A percentile compares a stretch with the other conserved stretches of the same genome.
These are phyloP conservation scores for Vaccinium corymbosum DNA, from an alignment of 148 eudicot genomes.

Conservation along the genomic window DNA sequence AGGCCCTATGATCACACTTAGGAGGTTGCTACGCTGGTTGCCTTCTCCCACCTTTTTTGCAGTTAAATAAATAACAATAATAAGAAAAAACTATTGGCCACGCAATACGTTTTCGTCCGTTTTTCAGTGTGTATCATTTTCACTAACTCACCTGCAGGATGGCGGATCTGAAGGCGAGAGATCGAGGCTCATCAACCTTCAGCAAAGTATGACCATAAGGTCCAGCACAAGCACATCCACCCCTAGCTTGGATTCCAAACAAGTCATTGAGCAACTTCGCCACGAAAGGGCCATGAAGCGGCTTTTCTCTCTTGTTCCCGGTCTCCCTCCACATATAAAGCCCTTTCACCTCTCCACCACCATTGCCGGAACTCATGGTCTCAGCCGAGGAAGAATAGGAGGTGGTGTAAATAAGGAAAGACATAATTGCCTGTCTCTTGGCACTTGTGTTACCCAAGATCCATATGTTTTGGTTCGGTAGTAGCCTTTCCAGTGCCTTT, in stretches of 20 bases:
- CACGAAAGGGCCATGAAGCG: conserved; percentile 43
- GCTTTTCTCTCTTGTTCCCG: conserved; percentile 22
- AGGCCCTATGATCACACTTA: no score
- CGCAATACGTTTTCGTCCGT: background rate
- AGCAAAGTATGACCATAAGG: conserved; percentile 49
- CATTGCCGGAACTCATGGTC: background rate
- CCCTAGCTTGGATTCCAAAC: conserved; percentile 57
- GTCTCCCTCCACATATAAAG: conserved; percentile 19
- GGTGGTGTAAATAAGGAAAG: conserved; percentile 39
- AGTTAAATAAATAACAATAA: no score
- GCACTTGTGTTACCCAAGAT: conserved; percentile 32
- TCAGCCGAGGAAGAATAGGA: background rate
- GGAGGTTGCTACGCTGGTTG: no score
- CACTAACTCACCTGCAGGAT: conserved; percentile 24
- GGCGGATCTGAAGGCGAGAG: conserved; percentile 33
- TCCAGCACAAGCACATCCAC: conserved; percentile 63
- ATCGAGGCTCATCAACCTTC: conserved; percentile 26
- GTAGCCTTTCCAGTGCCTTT: conserved; percentile 30
- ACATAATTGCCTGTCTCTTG: conserved; percentile 36
- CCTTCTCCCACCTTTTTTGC: no score
- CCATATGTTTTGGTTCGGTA: conserved; percentile 23
- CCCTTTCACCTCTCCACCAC: background rate
- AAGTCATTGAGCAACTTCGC: conserved; percentile 48
- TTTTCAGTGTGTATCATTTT: background rate
- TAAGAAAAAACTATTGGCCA: background rate